A percentile compares a stretch with the other conserved stretches of the same genome.
Evolutionary conservation across 805 yeast genomes (phyloP).

Genomic region (Barnettozyma vustinii): DNA sequence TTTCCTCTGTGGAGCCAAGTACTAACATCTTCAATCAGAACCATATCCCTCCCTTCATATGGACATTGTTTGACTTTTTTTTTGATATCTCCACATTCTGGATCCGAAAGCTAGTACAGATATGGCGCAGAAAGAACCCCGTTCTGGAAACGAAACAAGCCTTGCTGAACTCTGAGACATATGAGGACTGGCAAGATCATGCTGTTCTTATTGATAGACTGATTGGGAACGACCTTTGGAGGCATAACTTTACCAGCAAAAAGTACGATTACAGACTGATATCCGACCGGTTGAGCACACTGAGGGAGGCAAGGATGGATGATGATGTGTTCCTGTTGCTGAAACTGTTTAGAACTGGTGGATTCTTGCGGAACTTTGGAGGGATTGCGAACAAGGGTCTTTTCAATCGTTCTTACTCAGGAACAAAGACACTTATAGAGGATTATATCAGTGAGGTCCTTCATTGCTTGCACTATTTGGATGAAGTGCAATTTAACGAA

Average conservation of each 20-base stretch:
- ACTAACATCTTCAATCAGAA: constrained; percentile 16
- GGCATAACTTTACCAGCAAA: constrained; percentile 76
- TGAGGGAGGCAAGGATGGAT: constrained; percentile 55
- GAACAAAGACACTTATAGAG: constrained; percentile 86
- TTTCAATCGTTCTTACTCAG: constrained; percentile 77
- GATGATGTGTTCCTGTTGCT: constrained; percentile 52
- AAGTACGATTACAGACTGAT: constrained; percentile 83
- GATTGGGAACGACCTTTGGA: constrained; percentile 58
- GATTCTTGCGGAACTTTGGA: constrained; percentile 84
- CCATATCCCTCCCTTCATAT: constrained; percentile 37
- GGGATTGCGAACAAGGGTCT: constrained; percentile 77
- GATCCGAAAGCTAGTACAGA: constrained; percentile 25
- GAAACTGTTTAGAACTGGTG: constrained; percentile 66
- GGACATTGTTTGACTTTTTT: constrained; percentile 35
- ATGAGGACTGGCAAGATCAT: constrained; percentile 64
- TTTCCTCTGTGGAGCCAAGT: neutral
- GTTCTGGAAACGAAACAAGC: constrained; percentile 43
- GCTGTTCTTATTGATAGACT: constrained; percentile 45
- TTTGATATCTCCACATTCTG: constrained; percentile 40
- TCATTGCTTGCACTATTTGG: constrained; percentile 56
- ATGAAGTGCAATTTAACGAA: constrained; percentile 28
- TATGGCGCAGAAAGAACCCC: constrained; percentile 34
- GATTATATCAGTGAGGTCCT: constrained; percentile 77
- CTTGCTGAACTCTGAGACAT: constrained; percentile 47
- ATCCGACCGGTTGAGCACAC: constrained; percentile 59